These are phyloP conservation scores for Lecanicillium sp. DNA, from an alignment of 2,329 filamentous ascomycete genomes.

Conservation along the genomic window DNA sequence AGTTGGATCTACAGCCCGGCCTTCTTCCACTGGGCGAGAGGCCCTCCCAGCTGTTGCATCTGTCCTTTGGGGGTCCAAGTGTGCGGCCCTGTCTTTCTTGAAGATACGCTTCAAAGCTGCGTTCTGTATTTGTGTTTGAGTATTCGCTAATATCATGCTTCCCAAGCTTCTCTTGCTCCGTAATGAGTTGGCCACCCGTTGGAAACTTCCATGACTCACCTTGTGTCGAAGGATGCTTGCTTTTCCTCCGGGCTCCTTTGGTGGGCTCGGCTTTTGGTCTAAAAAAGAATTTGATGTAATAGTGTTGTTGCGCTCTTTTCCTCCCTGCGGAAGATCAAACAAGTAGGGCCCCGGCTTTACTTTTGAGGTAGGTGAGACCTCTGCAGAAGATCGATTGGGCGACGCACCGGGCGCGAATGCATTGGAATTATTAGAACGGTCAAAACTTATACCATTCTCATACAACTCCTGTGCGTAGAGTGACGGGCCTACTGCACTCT, in stretches of 20 bases:
- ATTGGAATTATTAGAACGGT: slow-evolving; percentile 15
- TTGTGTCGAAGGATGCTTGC: not conserved
- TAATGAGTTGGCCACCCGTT: slow-evolving; percentile 22
- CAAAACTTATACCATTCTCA: slow-evolving; percentile 27
- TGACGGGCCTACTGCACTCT: slow-evolving; percentile 20
- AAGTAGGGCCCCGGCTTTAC: not conserved
- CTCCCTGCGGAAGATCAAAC: no score
- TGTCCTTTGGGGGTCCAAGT: not conserved
- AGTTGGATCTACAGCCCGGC: no score
- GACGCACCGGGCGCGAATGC: not conserved
- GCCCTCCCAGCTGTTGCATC: no score
- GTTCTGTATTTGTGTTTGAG: not conserved
- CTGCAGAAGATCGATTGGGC: not conserved
- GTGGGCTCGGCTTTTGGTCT: slow-evolving; percentile 3
- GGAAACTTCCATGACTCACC: slow-evolving; percentile 27
- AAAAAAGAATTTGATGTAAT: slow-evolving; percentile 18
- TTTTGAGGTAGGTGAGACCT: slow-evolving; percentile 8
- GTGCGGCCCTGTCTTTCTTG: not conserved
- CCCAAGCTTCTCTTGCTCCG: not conserved
- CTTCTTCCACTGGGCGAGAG: not conserved
- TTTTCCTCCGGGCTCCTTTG: not conserved
- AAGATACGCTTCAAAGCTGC: not conserved
- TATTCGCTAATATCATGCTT: not conserved
- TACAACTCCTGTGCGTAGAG: slow-evolving; percentile 26
- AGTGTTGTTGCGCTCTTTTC: not conserved